Base-by-base conservation (phyloP, 106 monocot genomes). In the Narthecium ossifragum region DNA sequence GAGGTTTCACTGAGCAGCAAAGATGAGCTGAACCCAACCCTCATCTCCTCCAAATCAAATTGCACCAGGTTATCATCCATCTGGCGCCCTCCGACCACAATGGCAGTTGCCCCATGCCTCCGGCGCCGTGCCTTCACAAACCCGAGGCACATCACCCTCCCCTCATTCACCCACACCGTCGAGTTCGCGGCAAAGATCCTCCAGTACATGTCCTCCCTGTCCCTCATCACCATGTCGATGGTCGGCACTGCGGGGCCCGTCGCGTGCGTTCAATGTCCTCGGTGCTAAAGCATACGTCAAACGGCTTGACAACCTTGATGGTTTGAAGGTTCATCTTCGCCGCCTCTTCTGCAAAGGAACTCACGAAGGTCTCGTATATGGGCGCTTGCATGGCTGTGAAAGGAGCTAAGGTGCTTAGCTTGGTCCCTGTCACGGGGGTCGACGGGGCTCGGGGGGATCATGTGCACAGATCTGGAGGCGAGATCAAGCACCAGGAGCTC, bases 161-260 rank as follows among this genome's bases (percentile, higher is more conserved):
- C 70, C 5, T 31, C 17, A 20, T 50, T 53, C 33, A 60, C 51
- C 50, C 18, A 11, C 60, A 70, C 70, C 60, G 61, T 61, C 27
- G 70, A 51, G 36, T 70, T 70, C 10, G 37, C 60, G 5, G 60
- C 70, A n/a, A 51, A 55, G 1, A 78, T 50, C 17, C 55, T 66
- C 77, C 77, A 78, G n/a, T 26, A 30, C 14, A 66, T 59, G 25
- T 36, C 40, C 24, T 67, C 46, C 31, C 66, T 62, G 36, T 67
- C 65, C 66, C 71, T 43, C 17, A 43, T 9, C 55, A 67, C 67
- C 12, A 78, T 47, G 20, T 67, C 66, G 55, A 78, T 62, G n/a
- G 0, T 15, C 18, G 77, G 77, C 66, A 78, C 71, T 24, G 37
- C 67, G 30, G 65, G 70, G 5, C 77, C 77, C 14, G 53, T 32